phyloP scores from a whole-genome alignment of 768 basidiomycete species.

The Leccinum variicolor region DNA sequence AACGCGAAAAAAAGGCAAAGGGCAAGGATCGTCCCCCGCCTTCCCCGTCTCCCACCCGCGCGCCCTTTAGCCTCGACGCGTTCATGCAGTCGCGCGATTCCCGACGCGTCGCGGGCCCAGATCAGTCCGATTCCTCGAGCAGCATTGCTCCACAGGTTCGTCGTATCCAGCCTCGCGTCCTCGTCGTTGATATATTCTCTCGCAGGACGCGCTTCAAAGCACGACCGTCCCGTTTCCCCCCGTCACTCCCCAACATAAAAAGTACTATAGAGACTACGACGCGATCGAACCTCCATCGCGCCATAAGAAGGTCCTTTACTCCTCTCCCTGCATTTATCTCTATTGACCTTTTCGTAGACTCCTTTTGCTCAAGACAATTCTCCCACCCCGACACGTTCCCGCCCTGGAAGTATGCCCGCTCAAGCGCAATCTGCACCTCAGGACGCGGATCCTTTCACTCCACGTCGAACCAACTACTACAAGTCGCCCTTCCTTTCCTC shows the following conservation, averaged over 20 bases:
- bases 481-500: conserved; percentile 56
- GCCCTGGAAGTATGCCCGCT: conserved; percentile 30
- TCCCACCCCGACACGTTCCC: conserved; percentile 40
- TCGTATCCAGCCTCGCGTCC: conserved; percentile 19
- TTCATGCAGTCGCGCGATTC: conserved; percentile 58
- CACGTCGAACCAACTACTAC: conserved; percentile 41
- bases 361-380: conserved; percentile 40
- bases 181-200: conserved; percentile 12
- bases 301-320: conserved; percentile 24
- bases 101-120: conserved; percentile 34
- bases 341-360: conserved; percentile 14
- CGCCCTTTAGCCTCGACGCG: conserved; percentile 44
- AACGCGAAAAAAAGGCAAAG: conserved; percentile 46
- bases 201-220: conserved; percentile 29
- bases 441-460: conserved; percentile 46
- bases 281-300: conserved; percentile 31
- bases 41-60: conserved; percentile 51
- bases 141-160: conserved; percentile 39
- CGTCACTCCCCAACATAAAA: conserved; percentile 57
- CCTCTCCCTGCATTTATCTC: not conserved
- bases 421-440: conserved; percentile 27
- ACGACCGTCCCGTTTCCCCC: conserved; percentile 32
- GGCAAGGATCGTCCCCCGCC: conserved; percentile 49
- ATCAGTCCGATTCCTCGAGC: conserved; percentile 29
- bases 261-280: conserved; percentile 52